Evolutionary conservation across 148 eudicot genomes (phyloP).

Genomic region (Mesembryanthemum crystallinum): DNA sequence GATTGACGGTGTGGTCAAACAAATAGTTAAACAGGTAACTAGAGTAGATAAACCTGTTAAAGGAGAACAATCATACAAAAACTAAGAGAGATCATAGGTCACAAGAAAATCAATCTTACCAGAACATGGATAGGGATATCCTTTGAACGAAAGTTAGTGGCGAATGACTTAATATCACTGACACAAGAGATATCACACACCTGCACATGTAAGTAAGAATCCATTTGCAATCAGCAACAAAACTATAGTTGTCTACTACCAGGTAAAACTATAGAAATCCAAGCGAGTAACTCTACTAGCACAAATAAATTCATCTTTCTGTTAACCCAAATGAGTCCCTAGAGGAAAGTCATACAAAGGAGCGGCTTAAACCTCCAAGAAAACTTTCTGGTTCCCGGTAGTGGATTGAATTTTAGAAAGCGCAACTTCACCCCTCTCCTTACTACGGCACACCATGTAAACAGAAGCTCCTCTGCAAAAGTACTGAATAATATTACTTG

Average conservation of each 20-base stretch:
- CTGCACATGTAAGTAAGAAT: conserved; percentile 36
- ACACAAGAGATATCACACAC: conserved; percentile 88
- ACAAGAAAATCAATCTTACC: conserved; percentile 41
- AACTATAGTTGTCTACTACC: neutral
- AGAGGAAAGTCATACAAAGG: neutral
- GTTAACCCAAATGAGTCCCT: neutral
- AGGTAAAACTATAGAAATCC: too few relatives aligned
- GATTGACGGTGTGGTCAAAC: neutral
- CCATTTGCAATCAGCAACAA: conserved; percentile 3
- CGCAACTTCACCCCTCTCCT: conserved; percentile 94
- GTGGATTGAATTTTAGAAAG: conserved; percentile 59
- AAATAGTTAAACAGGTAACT: neutral
- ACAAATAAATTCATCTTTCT: too few relatives aligned
- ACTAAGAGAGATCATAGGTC: neutral
- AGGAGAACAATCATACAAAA: neutral
- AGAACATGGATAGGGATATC: conserved; percentile 71
- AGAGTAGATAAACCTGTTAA: neutral
- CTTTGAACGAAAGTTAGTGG: conserved; percentile 56
- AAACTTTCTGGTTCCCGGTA: conserved; percentile 77
- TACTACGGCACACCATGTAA: conserved; percentile 83
- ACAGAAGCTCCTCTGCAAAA: conserved; percentile 81
- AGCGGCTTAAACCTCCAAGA: conserved; percentile 57
- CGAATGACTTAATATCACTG: conserved; percentile 64
- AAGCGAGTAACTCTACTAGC: too few relatives aligned
- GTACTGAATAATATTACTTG: conserved; percentile 1